A percentile compares a stretch with the other conserved stretches of the same genome.
phyloP scores from a whole-genome alignment of 2,329 filamentous ascomycete species.

The Fusarium lateritium region DNA sequence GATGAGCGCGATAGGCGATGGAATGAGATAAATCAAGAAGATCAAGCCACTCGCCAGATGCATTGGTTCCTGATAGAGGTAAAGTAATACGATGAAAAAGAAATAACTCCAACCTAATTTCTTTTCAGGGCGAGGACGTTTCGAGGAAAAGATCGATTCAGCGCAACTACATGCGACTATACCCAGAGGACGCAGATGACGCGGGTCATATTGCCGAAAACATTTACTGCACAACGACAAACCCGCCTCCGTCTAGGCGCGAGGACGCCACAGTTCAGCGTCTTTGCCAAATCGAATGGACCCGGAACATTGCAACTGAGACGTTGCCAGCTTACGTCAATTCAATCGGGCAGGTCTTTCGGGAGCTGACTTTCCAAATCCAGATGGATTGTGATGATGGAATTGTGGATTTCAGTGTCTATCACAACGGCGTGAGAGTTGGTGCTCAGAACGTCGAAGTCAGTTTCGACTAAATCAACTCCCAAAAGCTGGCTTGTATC shows the following conservation, averaged over 20 bases:
- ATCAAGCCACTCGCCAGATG: slow-evolving; percentile 36
- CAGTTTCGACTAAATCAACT: slow-evolving; percentile 15
- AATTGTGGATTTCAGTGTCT: slow-evolving; percentile 42
- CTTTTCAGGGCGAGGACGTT: slow-evolving; percentile 33
- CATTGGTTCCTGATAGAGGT: slow-evolving; percentile 51
- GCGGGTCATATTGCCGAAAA: rapidly evolving
- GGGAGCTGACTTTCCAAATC: not conserved
- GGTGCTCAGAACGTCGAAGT: slow-evolving; percentile 40
- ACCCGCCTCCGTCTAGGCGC: not conserved
- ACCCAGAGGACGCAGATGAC: rapidly evolving
- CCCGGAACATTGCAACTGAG: rapidly evolving
- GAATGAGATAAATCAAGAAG: not conserved
- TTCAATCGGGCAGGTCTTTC: not conserved
- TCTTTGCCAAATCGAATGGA: slow-evolving; percentile 44
- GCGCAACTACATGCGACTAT: not conserved
- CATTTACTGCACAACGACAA: not conserved
- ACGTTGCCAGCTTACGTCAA: slow-evolving; percentile 36
- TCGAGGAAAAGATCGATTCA: slow-evolving; percentile 3
- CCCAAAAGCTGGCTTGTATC: rapidly evolving
- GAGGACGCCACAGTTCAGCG: not conserved
- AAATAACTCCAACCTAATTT: not conserved
- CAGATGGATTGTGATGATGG: slow-evolving; percentile 44
- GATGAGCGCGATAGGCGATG: slow-evolving; percentile 32
- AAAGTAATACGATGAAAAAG: not conserved
- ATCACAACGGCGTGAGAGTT: slow-evolving; percentile 19